These are phyloP conservation scores for Hypoxylon lienhwacheense DNA, from an alignment of 495 filamentous ascomycete species.

Conservation along the genomic window DNA sequence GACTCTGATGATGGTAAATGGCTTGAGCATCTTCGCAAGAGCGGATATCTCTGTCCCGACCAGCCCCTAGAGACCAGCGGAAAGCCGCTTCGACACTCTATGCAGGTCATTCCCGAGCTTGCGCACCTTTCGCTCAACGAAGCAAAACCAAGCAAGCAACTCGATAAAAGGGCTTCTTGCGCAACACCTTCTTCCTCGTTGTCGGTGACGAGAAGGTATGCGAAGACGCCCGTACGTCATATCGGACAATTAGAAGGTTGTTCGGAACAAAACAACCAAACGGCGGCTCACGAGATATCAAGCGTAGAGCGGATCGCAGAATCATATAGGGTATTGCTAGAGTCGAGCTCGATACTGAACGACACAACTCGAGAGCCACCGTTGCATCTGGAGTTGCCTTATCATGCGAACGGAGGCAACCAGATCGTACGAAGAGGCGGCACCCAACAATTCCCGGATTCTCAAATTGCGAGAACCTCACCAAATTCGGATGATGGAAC, in stretches of 20 bases:
- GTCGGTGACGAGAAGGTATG: constrained; percentile 39
- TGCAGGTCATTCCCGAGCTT: constrained; percentile 44
- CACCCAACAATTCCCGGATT: constrained; percentile 18
- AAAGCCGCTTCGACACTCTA: constrained; percentile 24
- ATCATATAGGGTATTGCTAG: constrained; percentile 47
- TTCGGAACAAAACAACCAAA: constrained; percentile 30
- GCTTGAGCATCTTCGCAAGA: constrained; percentile 41
- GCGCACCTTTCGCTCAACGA: constrained; percentile 41
- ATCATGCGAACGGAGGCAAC: neutral
- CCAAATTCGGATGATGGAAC: constrained; percentile 49
- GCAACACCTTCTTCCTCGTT: constrained; percentile 23
- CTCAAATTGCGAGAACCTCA: constrained; percentile 19
- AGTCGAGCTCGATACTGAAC: constrained; percentile 35
- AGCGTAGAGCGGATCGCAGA: constrained; percentile 51
- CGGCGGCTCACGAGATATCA: constrained; percentile 31
- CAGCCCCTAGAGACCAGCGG: constrained; percentile 17
- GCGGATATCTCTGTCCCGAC: constrained; percentile 35
- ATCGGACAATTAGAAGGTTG: constrained; percentile 46
- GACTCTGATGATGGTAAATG: constrained; percentile 41
- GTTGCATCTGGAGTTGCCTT: constrained; percentile 12
- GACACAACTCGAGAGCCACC: constrained; percentile 31
- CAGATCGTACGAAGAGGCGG: constrained; percentile 15
- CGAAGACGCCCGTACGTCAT: constrained; percentile 50
- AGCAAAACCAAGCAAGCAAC: constrained; percentile 21
- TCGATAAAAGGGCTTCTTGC: constrained; percentile 24